Conservation (phyloP, 2,329 filamentous ascomycete species). For the Ophiostoma sp. region DNA sequence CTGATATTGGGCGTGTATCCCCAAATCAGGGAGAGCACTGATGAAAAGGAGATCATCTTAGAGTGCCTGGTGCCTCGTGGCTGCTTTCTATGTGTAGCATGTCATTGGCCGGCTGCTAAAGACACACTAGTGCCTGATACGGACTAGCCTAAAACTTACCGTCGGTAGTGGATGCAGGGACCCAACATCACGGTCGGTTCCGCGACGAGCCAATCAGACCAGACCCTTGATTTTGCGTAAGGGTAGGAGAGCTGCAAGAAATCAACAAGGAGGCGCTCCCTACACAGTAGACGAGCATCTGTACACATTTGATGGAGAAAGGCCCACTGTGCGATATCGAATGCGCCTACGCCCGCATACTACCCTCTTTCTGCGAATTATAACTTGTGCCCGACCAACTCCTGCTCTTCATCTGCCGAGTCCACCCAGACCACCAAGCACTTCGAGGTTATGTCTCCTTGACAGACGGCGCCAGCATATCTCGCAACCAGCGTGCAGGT, state of each 20-base stretch:
- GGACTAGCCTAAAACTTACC: slow-evolving; percentile 7
- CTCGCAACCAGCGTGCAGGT: background rate
- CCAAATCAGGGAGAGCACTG: too few species aligned
- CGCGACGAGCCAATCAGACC: slow-evolving; percentile 18
- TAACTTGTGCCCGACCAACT: background rate
- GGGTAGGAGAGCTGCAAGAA: too few species aligned
- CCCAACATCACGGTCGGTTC: slow-evolving; percentile 18
- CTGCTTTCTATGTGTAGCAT: slow-evolving; percentile 4
- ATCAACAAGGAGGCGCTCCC: too few species aligned
- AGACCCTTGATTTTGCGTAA: background rate
- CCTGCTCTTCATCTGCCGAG: background rate
- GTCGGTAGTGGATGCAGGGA: slow-evolving; percentile 15
- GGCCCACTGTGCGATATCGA: background rate
- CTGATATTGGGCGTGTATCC: too few species aligned
- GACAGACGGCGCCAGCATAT: background rate
- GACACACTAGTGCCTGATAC: background rate
- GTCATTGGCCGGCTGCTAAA: background rate
- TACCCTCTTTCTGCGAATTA: background rate
- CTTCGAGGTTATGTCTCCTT: background rate
- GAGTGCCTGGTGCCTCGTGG: too few species aligned
- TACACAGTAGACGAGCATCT: background rate
- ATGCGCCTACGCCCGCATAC: background rate
- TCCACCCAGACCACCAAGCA: background rate
- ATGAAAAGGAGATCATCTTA: too few species aligned
- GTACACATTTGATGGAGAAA: background rate